A percentile compares a stretch with the other conserved stretches of the same genome.
Conservation (phyloP, 441 rosid species). For the Croton laevigatus region DNA sequence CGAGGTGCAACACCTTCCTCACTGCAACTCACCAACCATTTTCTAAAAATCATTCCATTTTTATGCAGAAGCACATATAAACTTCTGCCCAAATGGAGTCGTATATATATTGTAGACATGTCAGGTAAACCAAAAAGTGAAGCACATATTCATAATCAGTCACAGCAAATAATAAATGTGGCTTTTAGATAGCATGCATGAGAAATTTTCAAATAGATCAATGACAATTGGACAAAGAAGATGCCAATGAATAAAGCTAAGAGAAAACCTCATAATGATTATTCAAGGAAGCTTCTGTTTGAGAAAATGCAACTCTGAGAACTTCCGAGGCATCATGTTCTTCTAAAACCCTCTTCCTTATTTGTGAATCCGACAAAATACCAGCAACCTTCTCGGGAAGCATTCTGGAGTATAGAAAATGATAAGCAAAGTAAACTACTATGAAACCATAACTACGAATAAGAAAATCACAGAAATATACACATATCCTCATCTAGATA, state of each 20-base stretch:
- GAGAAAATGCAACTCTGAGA: slow-evolving; percentile 67
- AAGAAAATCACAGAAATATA: neutral
- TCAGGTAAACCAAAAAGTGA: too few relatives aligned
- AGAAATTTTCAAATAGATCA: neutral
- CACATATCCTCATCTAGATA: neutral
- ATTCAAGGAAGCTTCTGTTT: slow-evolving; percentile 80
- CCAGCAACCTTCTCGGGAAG: slow-evolving; percentile 73
- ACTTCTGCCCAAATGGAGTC: too few relatives aligned
- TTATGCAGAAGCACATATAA: too few relatives aligned
- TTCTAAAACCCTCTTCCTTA: slow-evolving; percentile 64
- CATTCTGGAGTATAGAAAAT: slow-evolving; percentile 43
- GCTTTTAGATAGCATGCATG: neutral
- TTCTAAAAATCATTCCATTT: too few relatives aligned
- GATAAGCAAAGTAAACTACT: neutral
- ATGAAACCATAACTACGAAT: neutral
- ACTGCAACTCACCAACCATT: too few relatives aligned
- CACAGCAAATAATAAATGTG: too few relatives aligned
- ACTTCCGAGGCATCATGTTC: slow-evolving; percentile 79
- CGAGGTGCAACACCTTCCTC: too few relatives aligned
- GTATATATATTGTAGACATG: too few relatives aligned
- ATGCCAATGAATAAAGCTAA: slow-evolving; percentile 8
- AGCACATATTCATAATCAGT: too few relatives aligned
- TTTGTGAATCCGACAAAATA: slow-evolving; percentile 66
- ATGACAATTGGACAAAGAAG: neutral
- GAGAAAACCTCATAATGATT: slow-evolving; percentile 75